Conservation (phyloP, 2,329 filamentous ascomycete genomes). For the Trichoderma atroviride region DNA sequence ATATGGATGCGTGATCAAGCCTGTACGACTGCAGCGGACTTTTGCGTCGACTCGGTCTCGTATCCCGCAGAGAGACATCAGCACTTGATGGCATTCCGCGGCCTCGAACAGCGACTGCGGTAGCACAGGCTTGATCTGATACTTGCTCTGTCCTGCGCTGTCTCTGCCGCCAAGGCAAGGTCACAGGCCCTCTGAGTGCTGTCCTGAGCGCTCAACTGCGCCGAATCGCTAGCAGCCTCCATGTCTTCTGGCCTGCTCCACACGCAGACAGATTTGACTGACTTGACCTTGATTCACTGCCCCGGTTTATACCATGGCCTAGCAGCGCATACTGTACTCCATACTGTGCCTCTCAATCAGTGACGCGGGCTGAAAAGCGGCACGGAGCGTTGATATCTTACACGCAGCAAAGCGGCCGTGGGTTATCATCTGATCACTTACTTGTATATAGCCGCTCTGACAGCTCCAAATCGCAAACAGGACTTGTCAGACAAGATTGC, state of each 20-base stretch:
- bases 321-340: not conserved
- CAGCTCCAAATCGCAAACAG: not conserved
- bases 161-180: slow-evolving; percentile 3
- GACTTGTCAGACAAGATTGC: not conserved
- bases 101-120: not conserved
- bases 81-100: not conserved
- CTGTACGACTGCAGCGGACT: not conserved
- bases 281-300: not conserved
- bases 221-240: slow-evolving; percentile 16
- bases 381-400: not conserved
- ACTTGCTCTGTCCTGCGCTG: not conserved
- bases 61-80: not conserved
- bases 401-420: not conserved
- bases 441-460: not conserved
- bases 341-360: not conserved
- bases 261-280: not conserved
- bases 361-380: not conserved
- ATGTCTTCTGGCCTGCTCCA: slow-evolving; percentile 8
- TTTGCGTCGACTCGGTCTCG: not conserved
- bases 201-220: slow-evolving; percentile 22
- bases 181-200: not conserved
- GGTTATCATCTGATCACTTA: not conserved
- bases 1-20: not conserved
- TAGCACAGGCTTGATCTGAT: not conserved
- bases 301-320: not conserved